These are phyloP conservation scores for Poa annua DNA, from an alignment of 176 grass and related monocot genomes.

Conservation along the genomic window DNA sequence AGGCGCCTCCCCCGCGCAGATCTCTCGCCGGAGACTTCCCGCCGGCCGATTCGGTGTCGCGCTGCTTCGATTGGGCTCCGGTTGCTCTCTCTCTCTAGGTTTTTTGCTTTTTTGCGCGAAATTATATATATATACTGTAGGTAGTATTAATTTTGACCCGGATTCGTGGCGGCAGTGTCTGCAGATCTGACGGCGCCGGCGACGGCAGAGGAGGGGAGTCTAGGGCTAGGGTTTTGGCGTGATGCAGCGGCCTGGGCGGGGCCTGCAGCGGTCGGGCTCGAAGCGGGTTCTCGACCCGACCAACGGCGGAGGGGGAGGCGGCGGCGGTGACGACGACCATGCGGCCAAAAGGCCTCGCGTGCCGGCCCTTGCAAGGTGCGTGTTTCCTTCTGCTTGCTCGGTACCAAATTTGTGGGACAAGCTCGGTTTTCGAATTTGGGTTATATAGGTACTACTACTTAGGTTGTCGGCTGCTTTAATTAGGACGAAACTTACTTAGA, in stretches of 20 bases:
- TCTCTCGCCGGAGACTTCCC: slow-evolving; percentile 9
- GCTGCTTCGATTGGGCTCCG: not conserved
- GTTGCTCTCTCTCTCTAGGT: not conserved
- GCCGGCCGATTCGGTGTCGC: slow-evolving; percentile 27
- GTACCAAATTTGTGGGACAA: not conserved
- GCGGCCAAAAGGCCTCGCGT: slow-evolving; percentile 57
- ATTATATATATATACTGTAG: not conserved
- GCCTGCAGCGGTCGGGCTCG: slow-evolving; percentile 55
- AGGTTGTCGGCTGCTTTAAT: slow-evolving; percentile 15
- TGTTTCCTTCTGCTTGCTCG: not conserved
- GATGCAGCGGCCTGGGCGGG: slow-evolving; percentile 54
- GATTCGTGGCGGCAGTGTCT: slow-evolving; percentile 17
- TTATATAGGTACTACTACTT: not conserved
- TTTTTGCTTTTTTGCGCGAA: not conserved
- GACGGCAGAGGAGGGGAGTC: not conserved
- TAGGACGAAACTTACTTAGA: not conserved
- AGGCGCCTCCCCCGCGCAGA: not conserved
- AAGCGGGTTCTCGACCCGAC: slow-evolving; percentile 54
- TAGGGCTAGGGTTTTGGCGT: slow-evolving; percentile 31
- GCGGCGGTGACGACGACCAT: slow-evolving; percentile 53
- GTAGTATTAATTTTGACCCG: slow-evolving; percentile 1
- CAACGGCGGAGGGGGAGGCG: slow-evolving; percentile 17
- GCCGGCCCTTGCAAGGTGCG: slow-evolving; percentile 61
- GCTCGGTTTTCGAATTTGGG: slow-evolving; percentile 10
- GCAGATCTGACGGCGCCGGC: slow-evolving; percentile 50